Evolutionary conservation across 2,329 filamentous ascomycete genomes (phyloP).

Genomic region (Scedosporium apiospermum): DNA sequence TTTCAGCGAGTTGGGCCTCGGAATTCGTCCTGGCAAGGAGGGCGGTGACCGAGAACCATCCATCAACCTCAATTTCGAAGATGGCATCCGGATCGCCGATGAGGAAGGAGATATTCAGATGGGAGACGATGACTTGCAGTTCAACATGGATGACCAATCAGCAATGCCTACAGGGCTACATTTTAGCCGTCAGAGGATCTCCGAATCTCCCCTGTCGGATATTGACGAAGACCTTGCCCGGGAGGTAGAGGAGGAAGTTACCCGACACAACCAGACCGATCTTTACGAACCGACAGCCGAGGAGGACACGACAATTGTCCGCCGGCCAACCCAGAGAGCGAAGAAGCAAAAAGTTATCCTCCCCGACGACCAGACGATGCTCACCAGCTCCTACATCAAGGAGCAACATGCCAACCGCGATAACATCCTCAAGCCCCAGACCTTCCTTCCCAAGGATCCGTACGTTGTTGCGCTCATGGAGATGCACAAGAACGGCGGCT

Average conservation of each 20-base stretch:
- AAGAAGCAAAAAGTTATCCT: constrained; percentile 71
- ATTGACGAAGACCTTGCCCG: constrained; percentile 54
- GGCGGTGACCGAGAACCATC: constrained; percentile 46
- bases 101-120: constrained; percentile 56
- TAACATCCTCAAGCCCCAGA: constrained; percentile 73
- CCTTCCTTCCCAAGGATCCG: constrained; percentile 80
- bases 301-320: constrained; percentile 48
- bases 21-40: constrained; percentile 43
- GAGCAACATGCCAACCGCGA: constrained; percentile 78
- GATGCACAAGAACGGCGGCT: constrained; percentile 83
- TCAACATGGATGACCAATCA: constrained; percentile 51
- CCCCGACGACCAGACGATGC: constrained; percentile 71
- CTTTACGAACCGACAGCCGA: constrained; percentile 54
- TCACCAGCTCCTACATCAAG: constrained; percentile 70
- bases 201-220: constrained; percentile 61
- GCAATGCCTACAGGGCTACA: constrained; percentile 38
- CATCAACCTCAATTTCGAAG: constrained; percentile 42
- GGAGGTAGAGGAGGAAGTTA: constrained; percentile 50
- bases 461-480: constrained; percentile 80
- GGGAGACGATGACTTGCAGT: constrained; percentile 55
- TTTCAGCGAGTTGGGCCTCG: constrained; percentile 52
- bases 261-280: constrained; percentile 39
- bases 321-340: constrained; percentile 61
- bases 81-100: constrained; percentile 50
- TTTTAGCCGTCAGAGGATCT: constrained; percentile 50